Base-by-base conservation (phyloP, 805 yeast genomes). In the Pichia exigua region DNA sequence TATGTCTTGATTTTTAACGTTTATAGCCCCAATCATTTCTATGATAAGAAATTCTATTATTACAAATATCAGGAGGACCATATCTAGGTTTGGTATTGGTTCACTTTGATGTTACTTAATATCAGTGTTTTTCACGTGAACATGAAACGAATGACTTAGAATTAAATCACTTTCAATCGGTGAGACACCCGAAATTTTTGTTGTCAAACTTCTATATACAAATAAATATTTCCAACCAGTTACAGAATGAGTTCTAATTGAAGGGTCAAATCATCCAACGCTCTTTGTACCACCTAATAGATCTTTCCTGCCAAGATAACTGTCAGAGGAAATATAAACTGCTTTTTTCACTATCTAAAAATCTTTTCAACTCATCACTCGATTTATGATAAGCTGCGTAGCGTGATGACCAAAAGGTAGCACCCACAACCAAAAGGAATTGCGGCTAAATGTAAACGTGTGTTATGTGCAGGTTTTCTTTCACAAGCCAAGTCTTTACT, bases 161-260 rank as follows among this genome's bases (percentile, higher is more conserved):
- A 81, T 72, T 9, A 74, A 59, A 42, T 73, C 73, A 17, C 76
- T 70, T 64, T 81, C 85, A 47, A 66, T 76, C 28, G 74, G 73
- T 51, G 75, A 74, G 49, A 79, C 68, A 0, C 82, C 84, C 15
- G 73, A 72, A 50, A 81, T 79, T 55, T 78, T 69, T 42, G 59
- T 69, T 8, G 83, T 79, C 72, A 73, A 71, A 22, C 70, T 65
- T 46, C 79, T 71, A 63, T 79, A 78, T 39, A 79, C 78, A 56
- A 68, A 80, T 55, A 81, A 66, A 2, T 79, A 69, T 64, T 81
- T 82, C 77, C 79, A 73, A 35, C 83, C 84, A 28, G 86, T 81
- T 15, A 75, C 82, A 11, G 87, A 86, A 58, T 82, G 84, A 32
- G 83, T 78, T 66, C 85, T 73, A 27, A 82, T 74, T 21, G 82